A percentile compares a stretch with the other conserved stretches of the same genome.
phyloP scores from a whole-genome alignment of 2,329 filamentous ascomycete genomes.

The Raffaelea deltoideospora region DNA sequence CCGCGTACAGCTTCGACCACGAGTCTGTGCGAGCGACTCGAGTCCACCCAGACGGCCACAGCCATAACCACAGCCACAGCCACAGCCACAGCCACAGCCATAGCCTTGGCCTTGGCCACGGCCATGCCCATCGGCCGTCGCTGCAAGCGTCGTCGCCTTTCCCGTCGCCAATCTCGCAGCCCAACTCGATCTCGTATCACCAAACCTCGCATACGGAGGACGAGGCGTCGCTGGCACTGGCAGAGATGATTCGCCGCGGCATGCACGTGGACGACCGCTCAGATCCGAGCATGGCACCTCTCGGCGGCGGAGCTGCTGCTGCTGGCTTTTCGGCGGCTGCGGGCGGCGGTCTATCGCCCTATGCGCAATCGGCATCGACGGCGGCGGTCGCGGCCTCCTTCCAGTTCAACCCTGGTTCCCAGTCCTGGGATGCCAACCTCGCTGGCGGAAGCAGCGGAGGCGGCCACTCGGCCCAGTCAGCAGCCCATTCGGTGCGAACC shows the following conservation, averaged over 20 bases:
- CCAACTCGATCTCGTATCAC: constrained; percentile 2
- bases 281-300: too few species aligned
- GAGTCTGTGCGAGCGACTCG: too few species aligned
- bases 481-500: too few species aligned
- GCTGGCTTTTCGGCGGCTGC: too few species aligned
- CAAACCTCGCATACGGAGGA: constrained; percentile 4
- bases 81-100: too few species aligned
- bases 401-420: constrained; percentile 30
- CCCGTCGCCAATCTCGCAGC: constrained; percentile 1
- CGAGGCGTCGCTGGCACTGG: background rate
- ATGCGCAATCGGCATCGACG: background rate
- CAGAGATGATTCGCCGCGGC: constrained; percentile 1
- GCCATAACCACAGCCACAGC: too few species aligned
- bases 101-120: too few species aligned
- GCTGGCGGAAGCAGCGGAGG: background rate
- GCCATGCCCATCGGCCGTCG: constrained; percentile 30
- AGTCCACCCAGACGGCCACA: too few species aligned
- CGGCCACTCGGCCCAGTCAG: too few species aligned
- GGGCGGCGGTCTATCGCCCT: background rate
- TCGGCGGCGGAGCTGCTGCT: too few species aligned
- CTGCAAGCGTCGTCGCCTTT: constrained; percentile 15
- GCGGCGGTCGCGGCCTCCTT: constrained; percentile 16
- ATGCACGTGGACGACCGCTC: constrained; percentile 1
- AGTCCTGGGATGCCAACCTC: constrained; percentile 23
- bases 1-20: constrained; percentile 2